A percentile compares a stretch with the other conserved stretches of the same genome.
These are phyloP conservation scores for Diutina sp. DNA, from an alignment of 1,139 yeast species.

Conservation along the genomic window DNA sequence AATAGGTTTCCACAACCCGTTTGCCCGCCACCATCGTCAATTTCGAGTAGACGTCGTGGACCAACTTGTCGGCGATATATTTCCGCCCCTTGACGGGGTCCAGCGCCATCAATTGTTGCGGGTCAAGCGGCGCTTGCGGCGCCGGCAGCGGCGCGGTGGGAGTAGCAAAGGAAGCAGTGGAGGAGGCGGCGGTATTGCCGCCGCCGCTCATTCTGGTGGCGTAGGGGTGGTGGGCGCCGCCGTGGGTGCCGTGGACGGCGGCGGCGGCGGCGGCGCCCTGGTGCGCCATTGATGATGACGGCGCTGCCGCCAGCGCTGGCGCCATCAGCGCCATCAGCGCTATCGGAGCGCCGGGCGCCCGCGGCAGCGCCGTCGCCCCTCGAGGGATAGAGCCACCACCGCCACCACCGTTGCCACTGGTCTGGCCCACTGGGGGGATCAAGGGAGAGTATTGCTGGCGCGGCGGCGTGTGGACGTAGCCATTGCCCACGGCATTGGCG, in stretches of 20 bases:
- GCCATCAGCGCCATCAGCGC: not conserved
- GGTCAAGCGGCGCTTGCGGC: not conserved
- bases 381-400: not conserved
- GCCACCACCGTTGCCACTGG: too few species aligned
- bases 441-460: not conserved
- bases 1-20: conserved; percentile 19
- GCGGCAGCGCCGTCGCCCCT: not conserved
- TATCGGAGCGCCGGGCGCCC: not conserved
- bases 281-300: not conserved
- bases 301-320: not conserved
- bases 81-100: conserved; percentile 1
- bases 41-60: conserved; percentile 30
- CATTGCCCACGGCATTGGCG: not conserved
- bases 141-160: not conserved
- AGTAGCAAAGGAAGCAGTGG: not conserved
- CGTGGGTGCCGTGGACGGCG: not conserved
- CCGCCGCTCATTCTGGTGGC: not conserved
- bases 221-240: not conserved
- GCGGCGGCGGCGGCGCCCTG: not conserved
- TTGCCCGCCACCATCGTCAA: conserved; percentile 15
- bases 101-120: not conserved
- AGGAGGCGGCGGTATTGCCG: not conserved
- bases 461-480: not conserved
- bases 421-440: not conserved
- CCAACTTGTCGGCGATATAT: conserved; percentile 17